Evolutionary conservation across 2,329 filamentous ascomycete genomes (phyloP), one percentile per base, ranked within the genome.

Genomic region (Periconia macrospinosa): DNA sequence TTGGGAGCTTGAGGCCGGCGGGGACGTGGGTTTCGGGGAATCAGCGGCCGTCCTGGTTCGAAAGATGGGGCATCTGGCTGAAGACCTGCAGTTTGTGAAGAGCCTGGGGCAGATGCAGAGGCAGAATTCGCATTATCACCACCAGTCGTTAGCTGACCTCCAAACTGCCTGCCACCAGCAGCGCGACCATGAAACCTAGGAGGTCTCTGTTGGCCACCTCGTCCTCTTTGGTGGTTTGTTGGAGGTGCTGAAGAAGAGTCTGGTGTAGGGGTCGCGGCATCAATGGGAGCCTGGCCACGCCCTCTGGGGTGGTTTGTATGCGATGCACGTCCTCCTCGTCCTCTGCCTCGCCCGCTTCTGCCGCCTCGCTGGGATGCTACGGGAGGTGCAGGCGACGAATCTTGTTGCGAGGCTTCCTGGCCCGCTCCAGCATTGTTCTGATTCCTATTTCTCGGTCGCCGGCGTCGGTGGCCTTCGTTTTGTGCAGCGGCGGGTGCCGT

Each of bases 51-150:
- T 19, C 77, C 80, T 46, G 77, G 79, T 11, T 78, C 71, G 58
- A 85, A 85, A 18, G 74, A 74, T 8, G 79, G 75, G 18, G 82
- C 81, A 66, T 80, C 77, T 37, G 76, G 77, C 57, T 82, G 78
- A 14, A 83, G 63, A 30, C 68, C 67, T 11, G 78, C 71, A 58
- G 85, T 84, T 18, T 74, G 73, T 9, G 79, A 75, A 18, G 82
- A 81, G 66, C 80, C 77, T 40, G 76, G 76, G 57, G 82, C 78
- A 14, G 83, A 63, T 30, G 68, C 66, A 14, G 61, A 55, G 19
- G 41, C 41, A 15, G 47, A 47, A 19, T 56, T 20, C n/a, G 5
- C 27, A 3, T 69, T 66, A 0, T 67, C 49, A 5, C 61, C 59
- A 1, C 71, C 68, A 10, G 59, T 63, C 1, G 79, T 80, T 49